Percentiles rank a stretch among this genome's conserved stretches.
Conservation (phyloP, 352 stramenopile genomes). For the Peronospora belbahrii region DNA sequence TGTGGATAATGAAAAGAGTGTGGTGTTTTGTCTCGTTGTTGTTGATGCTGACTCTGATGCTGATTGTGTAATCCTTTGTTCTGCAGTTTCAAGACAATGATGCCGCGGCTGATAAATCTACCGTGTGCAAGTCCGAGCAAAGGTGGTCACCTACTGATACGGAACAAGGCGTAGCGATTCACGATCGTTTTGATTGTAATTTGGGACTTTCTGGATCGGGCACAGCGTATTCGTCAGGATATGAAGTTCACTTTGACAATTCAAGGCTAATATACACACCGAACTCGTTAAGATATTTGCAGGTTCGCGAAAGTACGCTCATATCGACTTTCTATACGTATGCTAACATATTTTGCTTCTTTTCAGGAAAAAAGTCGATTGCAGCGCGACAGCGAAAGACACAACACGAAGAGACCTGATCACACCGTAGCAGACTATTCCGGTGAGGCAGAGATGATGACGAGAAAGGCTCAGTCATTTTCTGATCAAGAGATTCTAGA, state of each 20-base stretch:
- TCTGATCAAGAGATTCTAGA: conserved; percentile 15
- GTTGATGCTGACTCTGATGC: background rate
- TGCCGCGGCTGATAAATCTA: background rate
- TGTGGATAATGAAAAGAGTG: background rate
- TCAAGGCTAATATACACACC: conserved; percentile 44
- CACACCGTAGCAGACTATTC: conserved; percentile 15
- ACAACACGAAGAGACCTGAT: background rate
- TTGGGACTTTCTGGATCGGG: conserved; percentile 31
- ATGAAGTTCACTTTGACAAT: conserved; percentile 60
- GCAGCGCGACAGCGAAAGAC: background rate
- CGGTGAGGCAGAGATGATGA: conserved; percentile 20
- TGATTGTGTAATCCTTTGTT: conserved; percentile 3
- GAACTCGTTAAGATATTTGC: conserved; percentile 63
- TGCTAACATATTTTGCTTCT: conserved; percentile 1
- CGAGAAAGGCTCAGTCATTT: conserved; percentile 3
- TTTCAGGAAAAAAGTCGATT: conserved; percentile 24
- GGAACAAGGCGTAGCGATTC: conserved; percentile 10
- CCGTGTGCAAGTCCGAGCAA: conserved; percentile 7
- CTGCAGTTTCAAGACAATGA: conserved; percentile 13
- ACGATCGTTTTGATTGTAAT: conserved; percentile 19
- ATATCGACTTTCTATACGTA: background rate
- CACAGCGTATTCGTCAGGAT: conserved; percentile 57
- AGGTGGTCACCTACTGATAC: conserved; percentile 12
- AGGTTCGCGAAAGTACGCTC: conserved; percentile 26
- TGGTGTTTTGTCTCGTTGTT: background rate